Percentiles rank a stretch among this genome's conserved stretches.
These are phyloP conservation scores for Boletus vermiculosoides DNA, from an alignment of 768 basidiomycete species.

Conservation along the genomic window DNA sequence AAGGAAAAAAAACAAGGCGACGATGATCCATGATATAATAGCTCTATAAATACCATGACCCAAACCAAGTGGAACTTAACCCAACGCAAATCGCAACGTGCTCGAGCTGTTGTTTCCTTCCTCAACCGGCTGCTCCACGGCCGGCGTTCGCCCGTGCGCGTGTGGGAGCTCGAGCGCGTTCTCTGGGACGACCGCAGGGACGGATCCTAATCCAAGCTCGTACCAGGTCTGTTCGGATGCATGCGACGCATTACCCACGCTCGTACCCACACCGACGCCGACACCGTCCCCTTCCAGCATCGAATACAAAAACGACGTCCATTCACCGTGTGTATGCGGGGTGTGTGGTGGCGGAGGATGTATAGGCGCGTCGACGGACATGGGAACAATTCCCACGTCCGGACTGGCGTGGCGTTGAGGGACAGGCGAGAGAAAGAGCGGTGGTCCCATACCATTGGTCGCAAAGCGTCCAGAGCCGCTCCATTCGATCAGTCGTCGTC, in stretches of 20 bases:
- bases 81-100: slow-evolving; percentile 32
- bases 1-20: neutral
- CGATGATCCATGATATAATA: slow-evolving; percentile 19
- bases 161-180: slow-evolving; percentile 12
- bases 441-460: slow-evolving; percentile 22
- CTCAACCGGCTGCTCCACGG: slow-evolving; percentile 17
- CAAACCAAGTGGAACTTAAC: slow-evolving; percentile 12
- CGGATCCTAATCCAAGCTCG: slow-evolving; percentile 27
- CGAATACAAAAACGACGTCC: slow-evolving; percentile 35
- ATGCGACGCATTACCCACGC: slow-evolving; percentile 3
- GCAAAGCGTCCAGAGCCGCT: slow-evolving; percentile 22
- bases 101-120: slow-evolving; percentile 28
- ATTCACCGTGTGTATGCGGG: slow-evolving; percentile 23
- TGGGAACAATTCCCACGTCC: slow-evolving; percentile 21
- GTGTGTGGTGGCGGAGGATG: slow-evolving; percentile 5
- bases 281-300: slow-evolving; percentile 34
- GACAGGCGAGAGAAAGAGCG: slow-evolving; percentile 26
- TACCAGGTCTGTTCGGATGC: slow-evolving; percentile 26
- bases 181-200: slow-evolving; percentile 7
- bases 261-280: slow-evolving; percentile 9
- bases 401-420: slow-evolving; percentile 17
- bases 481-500: slow-evolving; percentile 31
- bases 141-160: neutral
- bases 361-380: slow-evolving; percentile 19
- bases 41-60: slow-evolving; percentile 26